Conservation (phyloP, 129 eudicot genomes). For the Tanacetum coccineum region DNA sequence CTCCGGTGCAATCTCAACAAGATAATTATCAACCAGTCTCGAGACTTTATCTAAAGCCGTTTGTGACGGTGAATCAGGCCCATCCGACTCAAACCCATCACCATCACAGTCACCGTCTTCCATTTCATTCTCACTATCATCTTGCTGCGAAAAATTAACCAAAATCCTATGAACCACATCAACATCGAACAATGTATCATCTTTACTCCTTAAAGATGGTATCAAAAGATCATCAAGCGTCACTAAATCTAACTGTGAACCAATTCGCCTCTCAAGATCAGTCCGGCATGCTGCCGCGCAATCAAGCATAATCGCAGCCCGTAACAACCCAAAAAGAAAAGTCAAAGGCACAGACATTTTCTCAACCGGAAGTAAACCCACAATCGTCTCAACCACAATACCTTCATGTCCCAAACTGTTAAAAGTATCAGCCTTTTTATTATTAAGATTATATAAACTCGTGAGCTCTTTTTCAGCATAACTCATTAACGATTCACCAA, state of each 20-base stretch:
- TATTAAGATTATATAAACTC: constrained; percentile 28
- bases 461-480: constrained; percentile 81
- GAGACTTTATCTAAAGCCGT: constrained; percentile 74
- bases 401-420: constrained; percentile 48
- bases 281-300: constrained; percentile 66
- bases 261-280: constrained; percentile 89
- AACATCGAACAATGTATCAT: constrained; percentile 87
- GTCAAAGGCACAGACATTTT: constrained; percentile 70
- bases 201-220: constrained; percentile 78
- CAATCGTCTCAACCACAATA: constrained; percentile 67
- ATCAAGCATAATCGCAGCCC: constrained; percentile 83
- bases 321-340: constrained; percentile 78
- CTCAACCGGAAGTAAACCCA: constrained; percentile 80
- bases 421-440: constrained; percentile 36
- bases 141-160: constrained; percentile 88
- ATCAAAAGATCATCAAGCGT: constrained; percentile 93
- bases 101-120: constrained; percentile 77
- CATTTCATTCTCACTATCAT: constrained; percentile 79
- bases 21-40: constrained; percentile 77
- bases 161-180: constrained; percentile 86
- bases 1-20: constrained; percentile 94
- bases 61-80: constrained; percentile 79
- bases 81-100: constrained; percentile 77
- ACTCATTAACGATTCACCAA: constrained; percentile 78
- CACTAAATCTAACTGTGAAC: constrained; percentile 81